A percentile compares a stretch with the other conserved stretches of the same genome.
phyloP scores from a whole-genome alignment of 2,329 filamentous ascomycete species.

The Knoxdaviesia capensis region DNA sequence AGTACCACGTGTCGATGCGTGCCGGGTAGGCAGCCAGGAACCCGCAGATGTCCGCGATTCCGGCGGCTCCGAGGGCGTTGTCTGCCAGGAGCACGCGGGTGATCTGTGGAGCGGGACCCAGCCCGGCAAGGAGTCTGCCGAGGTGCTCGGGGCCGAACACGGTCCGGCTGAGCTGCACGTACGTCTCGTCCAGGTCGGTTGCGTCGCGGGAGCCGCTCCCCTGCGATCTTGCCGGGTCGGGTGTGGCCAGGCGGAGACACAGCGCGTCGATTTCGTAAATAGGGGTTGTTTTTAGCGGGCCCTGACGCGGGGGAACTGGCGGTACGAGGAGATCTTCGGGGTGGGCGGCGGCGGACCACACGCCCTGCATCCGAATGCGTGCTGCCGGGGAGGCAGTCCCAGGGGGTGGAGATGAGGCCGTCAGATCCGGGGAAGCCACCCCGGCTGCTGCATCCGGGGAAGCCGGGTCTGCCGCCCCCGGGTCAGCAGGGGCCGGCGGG shows the following conservation, averaged over 20 bases:
- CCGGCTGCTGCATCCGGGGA: too few relatives aligned
- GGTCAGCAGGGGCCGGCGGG: conserved; percentile 2
- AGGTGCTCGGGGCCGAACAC: conserved; percentile 31
- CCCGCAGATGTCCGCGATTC: conserved; percentile 21
- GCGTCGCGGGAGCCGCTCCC: conserved; percentile 13
- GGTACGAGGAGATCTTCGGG: too few relatives aligned
- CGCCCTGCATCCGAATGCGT: too few relatives aligned
- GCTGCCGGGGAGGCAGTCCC: too few relatives aligned
- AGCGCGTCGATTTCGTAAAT: too few relatives aligned
- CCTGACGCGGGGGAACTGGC: too few relatives aligned
- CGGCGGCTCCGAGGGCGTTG: conserved; percentile 29
- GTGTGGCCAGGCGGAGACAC: too few relatives aligned
- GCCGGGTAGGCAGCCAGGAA: conserved; percentile 24
- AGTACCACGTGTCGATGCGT: conserved; percentile 32
- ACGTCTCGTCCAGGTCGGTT: conserved; percentile 22
- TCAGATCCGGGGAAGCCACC: too few relatives aligned
- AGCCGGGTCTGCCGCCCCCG: conserved; percentile 1
- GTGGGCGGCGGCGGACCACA: too few relatives aligned
- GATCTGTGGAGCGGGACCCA: conserved; percentile 24
- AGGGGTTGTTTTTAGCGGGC: too few relatives aligned
- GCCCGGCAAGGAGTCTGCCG: conserved; percentile 24
- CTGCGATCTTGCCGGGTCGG: too few relatives aligned
- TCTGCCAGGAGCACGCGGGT: conserved; percentile 32
- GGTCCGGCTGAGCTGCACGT: conserved; percentile 35
- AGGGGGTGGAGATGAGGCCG: too few relatives aligned